Base-by-base conservation (phyloP, 1,284 basidiomycete genomes). In the Boletus mariae region DNA sequence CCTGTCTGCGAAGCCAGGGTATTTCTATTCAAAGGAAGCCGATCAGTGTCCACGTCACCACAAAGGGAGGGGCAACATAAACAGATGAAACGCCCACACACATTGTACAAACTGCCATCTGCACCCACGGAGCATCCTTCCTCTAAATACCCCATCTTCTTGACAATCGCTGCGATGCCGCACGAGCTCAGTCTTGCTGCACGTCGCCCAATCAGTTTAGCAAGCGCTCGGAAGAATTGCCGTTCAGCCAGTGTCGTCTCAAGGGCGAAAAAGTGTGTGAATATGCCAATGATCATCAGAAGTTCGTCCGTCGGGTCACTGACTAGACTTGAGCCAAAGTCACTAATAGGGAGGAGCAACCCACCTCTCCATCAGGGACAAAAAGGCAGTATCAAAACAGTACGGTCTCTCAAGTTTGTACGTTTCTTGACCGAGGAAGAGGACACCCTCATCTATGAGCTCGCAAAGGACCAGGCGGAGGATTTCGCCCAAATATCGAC, bases 261-360 rank as follows among this genome's bases (percentile, higher is more conserved):
- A 48, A 97, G 75, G 32, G 90, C 90, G 67, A 94, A 95, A 79
- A 97, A 97, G 76, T 97, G 92, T 17, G 88, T 85, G 76, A 99
- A 98, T 62, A 99, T 92, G 49, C 96, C 95, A 62, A 96, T 93
- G 65, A 94, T 84, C 79, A 95, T 98, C 48, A 98, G 81, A 41
- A 98, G 82, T 70, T 99, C 96, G 67, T 98, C 96, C n/a, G 96
- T 99, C 2, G 92, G 87, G 72, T 99, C 96, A 64, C 90, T 93
- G 66, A 3, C 50, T 46, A 53, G 25, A 48, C 12, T 53, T 55
- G 44, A 56, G 54, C 46, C 38, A n/a, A 47, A 29, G 29, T 40
- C 25, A 50, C 23, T 5, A 45, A 43, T 12, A 9, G 25, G 35
- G 34, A 40, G 26, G 45, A 46, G 45, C 1, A 45, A 42, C 74